These are phyloP conservation scores for Schizophyllum amplum DNA, from an alignment of 1,284 basidiomycete species.

Conservation along the genomic window DNA sequence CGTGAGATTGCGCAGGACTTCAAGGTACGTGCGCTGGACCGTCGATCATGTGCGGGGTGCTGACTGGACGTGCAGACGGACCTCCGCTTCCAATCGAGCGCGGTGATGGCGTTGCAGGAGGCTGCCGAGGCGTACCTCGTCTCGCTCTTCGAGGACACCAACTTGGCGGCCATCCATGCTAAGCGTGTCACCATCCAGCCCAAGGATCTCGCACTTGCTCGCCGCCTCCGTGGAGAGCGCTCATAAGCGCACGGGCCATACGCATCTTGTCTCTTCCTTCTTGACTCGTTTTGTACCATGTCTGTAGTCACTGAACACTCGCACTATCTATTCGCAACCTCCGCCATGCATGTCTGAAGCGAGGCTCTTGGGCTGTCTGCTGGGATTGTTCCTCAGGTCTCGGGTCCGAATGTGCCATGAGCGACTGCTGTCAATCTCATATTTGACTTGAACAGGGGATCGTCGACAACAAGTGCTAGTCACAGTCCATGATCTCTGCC, in stretches of 20 bases:
- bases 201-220: conserved; percentile 61
- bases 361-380: too few relatives aligned
- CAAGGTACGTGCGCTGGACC: conserved; percentile 51
- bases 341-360: too few relatives aligned
- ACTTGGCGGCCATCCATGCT: conserved; percentile 15
- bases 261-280: too few relatives aligned
- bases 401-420: too few relatives aligned
- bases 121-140: conserved; percentile 61
- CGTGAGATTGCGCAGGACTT: conserved; percentile 91
- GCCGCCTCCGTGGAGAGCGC: conserved; percentile 71
- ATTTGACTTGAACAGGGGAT: too few relatives aligned
- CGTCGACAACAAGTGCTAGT: too few relatives aligned
- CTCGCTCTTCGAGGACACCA: conserved; percentile 16
- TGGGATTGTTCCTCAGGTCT: too few relatives aligned
- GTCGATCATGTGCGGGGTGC: neutral
- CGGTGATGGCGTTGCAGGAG: conserved; percentile 57
- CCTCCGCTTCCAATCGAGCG: conserved; percentile 89
- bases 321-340: too few relatives aligned
- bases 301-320: too few relatives aligned
- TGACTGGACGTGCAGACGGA: conserved; percentile 44
- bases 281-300: too few relatives aligned
- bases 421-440: too few relatives aligned
- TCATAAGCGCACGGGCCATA: conserved; percentile 29
- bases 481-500: too few relatives aligned
- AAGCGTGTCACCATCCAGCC: conserved; percentile 14